These are phyloP conservation scores for Aspergillus clavatus DNA, from an alignment of 2,329 filamentous ascomycete genomes.

Conservation along the genomic window DNA sequence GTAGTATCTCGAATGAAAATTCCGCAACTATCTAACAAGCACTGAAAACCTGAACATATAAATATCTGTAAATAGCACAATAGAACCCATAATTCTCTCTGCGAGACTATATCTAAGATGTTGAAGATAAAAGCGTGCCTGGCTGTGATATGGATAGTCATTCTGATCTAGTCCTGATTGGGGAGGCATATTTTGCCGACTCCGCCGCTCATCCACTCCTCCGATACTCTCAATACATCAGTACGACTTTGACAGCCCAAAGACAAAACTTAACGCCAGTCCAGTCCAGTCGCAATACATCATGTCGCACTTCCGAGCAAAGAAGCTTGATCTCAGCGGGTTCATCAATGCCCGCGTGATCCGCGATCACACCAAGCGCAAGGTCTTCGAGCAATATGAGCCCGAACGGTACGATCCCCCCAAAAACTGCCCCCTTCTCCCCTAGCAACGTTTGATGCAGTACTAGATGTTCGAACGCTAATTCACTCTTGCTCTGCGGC, in stretches of 20 bases:
- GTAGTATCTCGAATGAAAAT: too few species aligned
- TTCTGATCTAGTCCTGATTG: constrained; percentile 22
- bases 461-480: neutral
- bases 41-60: too few species aligned
- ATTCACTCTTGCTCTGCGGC: neutral
- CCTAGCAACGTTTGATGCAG: neutral
- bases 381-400: constrained; percentile 82
- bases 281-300: constrained; percentile 31
- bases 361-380: constrained; percentile 94
- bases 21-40: too few species aligned
- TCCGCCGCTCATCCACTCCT: constrained; percentile 15
- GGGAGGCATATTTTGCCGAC: constrained; percentile 22
- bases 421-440: neutral
- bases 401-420: constrained; percentile 65
- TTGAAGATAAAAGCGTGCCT: neutral
- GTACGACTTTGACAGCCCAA: neutral
- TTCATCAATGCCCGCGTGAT: constrained; percentile 82
- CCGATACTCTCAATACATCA: neutral
- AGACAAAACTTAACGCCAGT: neutral
- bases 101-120: constrained; percentile 7
- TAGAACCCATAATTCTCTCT: too few species aligned
- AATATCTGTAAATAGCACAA: too few species aligned
- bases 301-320: constrained; percentile 83
- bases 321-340: constrained; percentile 83
- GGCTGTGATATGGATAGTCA: neutral